Conservation (phyloP, 208 protist species). For the Leishmania gerbilli region DNA sequence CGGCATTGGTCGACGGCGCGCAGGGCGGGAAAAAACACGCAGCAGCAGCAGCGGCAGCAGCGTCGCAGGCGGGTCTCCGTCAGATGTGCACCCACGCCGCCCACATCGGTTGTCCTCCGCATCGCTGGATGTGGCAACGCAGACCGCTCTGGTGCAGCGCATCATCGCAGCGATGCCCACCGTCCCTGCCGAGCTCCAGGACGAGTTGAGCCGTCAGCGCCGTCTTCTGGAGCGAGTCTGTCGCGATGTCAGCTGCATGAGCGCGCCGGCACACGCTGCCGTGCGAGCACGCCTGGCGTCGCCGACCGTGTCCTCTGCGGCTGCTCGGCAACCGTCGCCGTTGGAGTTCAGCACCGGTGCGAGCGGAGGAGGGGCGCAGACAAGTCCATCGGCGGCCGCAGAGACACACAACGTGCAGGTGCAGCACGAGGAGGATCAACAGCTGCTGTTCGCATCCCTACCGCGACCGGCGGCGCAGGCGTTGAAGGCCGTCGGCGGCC, state of each 20-base stretch:
- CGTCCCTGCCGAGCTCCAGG: slow-evolving; percentile 45
- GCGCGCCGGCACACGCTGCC: slow-evolving; percentile 6
- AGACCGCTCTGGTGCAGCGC: slow-evolving; percentile 30
- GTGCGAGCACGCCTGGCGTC: slow-evolving; percentile 1
- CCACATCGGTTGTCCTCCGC: not conserved
- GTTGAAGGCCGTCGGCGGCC: slow-evolving; percentile 8
- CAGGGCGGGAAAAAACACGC: not conserved
- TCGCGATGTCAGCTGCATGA: slow-evolving; percentile 17
- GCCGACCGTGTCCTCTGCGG: not conserved
- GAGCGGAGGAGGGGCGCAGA: not conserved
- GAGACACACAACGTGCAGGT: not conserved
- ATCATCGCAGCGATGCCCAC: slow-evolving; percentile 24
- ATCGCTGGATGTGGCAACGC: slow-evolving; percentile 21
- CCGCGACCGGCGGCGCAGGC: slow-evolving; percentile 21
- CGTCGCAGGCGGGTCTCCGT: not conserved
- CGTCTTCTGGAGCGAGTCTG: slow-evolving; percentile 54
- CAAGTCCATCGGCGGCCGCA: not conserved
- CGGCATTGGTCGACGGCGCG: not conserved
- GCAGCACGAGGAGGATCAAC: not conserved
- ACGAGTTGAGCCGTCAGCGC: slow-evolving; percentile 57
- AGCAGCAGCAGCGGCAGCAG: not conserved
- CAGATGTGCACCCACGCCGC: not conserved
- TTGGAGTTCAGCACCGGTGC: slow-evolving; percentile 16
- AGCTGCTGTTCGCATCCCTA: slow-evolving; percentile 14
- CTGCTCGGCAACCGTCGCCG: slow-evolving; percentile 17